Evolutionary conservation across 495 filamentous ascomycete species (phyloP).

Genomic region (Penicillium coffeae): DNA sequence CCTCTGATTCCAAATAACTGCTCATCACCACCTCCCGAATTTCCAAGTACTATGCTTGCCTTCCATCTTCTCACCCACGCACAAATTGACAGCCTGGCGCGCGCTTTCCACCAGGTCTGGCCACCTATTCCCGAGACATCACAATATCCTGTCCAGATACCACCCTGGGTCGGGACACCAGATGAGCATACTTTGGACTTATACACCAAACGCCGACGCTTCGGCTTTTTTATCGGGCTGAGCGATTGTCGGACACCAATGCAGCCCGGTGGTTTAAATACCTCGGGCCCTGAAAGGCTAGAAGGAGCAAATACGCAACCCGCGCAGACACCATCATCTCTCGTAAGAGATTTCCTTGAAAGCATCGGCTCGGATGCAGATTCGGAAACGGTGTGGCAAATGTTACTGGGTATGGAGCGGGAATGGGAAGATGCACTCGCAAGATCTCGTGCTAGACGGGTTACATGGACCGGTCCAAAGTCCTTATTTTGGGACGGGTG

Average conservation of each 20-base stretch:
- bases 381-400: not conserved
- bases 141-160: conserved; percentile 60
- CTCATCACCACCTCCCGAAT: conserved; percentile 58
- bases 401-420: not conserved
- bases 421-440: not conserved
- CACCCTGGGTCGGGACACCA: conserved; percentile 32
- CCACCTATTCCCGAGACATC: conserved; percentile 46
- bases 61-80: conserved; percentile 71
- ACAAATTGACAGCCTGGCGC: conserved; percentile 68
- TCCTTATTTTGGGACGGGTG: not conserved
- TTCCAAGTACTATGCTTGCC: conserved; percentile 61
- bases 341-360: not conserved
- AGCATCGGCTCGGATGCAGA: not conserved
- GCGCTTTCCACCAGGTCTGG: conserved; percentile 70
- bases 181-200: conserved; percentile 31
- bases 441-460: not conserved
- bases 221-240: conserved; percentile 67
- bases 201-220: conserved; percentile 56
- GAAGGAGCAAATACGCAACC: not conserved
- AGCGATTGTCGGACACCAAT: conserved; percentile 54
- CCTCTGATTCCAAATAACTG: conserved; percentile 45
- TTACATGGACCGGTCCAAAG: not conserved
- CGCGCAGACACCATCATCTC: not conserved
- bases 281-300: not conserved
- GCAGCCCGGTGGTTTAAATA: not conserved